Evolutionary conservation across 768 basidiomycete genomes (phyloP).

Genomic region (Rhizopogon vulgaris): DNA sequence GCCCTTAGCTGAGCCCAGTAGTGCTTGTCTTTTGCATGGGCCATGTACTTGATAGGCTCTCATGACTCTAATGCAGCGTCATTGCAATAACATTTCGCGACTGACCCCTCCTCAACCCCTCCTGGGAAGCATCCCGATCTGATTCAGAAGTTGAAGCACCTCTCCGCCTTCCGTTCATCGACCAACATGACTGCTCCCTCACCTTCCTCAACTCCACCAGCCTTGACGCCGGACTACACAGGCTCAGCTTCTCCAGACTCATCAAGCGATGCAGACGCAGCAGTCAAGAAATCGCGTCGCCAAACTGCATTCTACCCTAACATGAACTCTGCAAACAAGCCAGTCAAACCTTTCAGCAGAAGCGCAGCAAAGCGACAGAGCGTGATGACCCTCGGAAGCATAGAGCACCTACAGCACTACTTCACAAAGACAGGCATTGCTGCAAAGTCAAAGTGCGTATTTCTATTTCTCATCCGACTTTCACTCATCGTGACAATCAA

Average conservation of each 20-base stretch:
- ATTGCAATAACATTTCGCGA: background rate
- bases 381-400: constrained; percentile 92
- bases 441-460: constrained; percentile 64
- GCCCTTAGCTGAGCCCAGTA: constrained; percentile 74
- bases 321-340: constrained; percentile 63
- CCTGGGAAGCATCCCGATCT: background rate
- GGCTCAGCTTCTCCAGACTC: constrained; percentile 34
- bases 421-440: constrained; percentile 85
- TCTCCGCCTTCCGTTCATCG: constrained; percentile 3
- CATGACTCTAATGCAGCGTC: background rate
- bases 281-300: constrained; percentile 49
- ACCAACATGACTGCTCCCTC: constrained; percentile 21
- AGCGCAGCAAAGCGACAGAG: constrained; percentile 91
- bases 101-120: constrained; percentile 2
- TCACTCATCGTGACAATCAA: constrained; percentile 14
- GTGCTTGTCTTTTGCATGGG: constrained; percentile 58
- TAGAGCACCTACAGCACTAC: constrained; percentile 92
- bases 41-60: constrained; percentile 24
- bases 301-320: constrained; percentile 78
- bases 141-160: no score
- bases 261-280: constrained; percentile 20
- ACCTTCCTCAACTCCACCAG: constrained; percentile 42
- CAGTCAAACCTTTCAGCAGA: constrained; percentile 78
- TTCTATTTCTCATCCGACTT: constrained; percentile 3
- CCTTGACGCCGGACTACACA: constrained; percentile 60